Conservation (phyloP, 2,329 filamentous ascomycete genomes). For the Coniella vitis region DNA sequence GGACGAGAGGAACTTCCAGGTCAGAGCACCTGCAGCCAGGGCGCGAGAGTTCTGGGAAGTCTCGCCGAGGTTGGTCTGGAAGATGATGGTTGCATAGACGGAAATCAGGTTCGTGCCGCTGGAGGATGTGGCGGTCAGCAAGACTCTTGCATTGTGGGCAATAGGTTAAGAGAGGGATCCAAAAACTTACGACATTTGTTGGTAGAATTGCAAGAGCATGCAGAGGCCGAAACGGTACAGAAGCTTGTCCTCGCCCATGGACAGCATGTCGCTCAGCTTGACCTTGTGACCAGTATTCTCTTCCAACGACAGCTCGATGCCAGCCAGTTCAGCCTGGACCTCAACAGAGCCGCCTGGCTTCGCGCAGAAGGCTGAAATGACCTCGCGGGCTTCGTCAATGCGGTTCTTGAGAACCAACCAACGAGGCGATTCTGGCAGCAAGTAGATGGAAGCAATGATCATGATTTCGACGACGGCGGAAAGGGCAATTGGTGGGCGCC, state of each 20-base stretch:
- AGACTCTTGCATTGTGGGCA: too few species aligned
- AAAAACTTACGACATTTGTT: constrained; percentile 34
- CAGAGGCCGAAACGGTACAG: constrained; percentile 44
- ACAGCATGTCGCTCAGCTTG: constrained; percentile 37
- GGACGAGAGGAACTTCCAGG: constrained; percentile 49
- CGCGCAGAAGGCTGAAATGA: constrained; percentile 16
- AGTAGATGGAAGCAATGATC: constrained; percentile 11
- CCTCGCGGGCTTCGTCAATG: constrained; percentile 11
- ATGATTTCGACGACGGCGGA: constrained; percentile 12
- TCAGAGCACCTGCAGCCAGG: constrained; percentile 42
- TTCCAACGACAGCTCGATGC: constrained; percentile 17
- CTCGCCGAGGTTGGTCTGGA: constrained; percentile 34
- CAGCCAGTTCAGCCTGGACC: constrained; percentile 12
- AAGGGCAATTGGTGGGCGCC: constrained; percentile 16
- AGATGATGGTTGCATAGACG: constrained; percentile 36
- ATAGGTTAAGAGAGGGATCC: too few species aligned
- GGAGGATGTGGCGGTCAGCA: background rate
- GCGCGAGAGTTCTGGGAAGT: constrained; percentile 31
- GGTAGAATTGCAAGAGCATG: constrained; percentile 42
- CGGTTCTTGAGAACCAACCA: constrained; percentile 16
- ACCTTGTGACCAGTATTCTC: constrained; percentile 30
- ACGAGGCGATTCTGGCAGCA: constrained; percentile 17
- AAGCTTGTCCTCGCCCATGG: constrained; percentile 43
- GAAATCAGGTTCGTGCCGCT: constrained; percentile 39
- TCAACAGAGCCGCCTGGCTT: constrained; percentile 14